A percentile compares a stretch with the other conserved stretches of the same genome.
phyloP scores from a whole-genome alignment of 768 basidiomycete species.

The Pulveroboletus sp. region DNA sequence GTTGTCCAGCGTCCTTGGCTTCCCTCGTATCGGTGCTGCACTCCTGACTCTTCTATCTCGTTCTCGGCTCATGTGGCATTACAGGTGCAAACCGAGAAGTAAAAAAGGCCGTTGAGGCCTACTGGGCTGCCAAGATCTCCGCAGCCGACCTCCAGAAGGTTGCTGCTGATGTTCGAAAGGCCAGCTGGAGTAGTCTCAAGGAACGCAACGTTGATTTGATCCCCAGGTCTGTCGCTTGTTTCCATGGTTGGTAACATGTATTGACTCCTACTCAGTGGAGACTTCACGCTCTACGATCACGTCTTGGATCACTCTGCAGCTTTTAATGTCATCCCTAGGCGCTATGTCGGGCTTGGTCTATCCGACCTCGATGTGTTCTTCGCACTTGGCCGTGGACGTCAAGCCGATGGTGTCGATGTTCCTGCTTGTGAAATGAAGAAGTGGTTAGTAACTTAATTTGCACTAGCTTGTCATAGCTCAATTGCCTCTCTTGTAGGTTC shows the following conservation, averaged over 20 bases:
- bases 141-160: conserved; percentile 84
- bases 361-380: conserved; percentile 94
- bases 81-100: conserved; percentile 90
- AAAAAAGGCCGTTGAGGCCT: conserved; percentile 97
- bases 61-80: conserved; percentile 1
- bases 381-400: conserved; percentile 98
- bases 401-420: conserved; percentile 91
- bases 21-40: conserved; percentile 71
- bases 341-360: conserved; percentile 82
- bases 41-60: background rate
- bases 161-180: conserved; percentile 83
- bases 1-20: conserved; percentile 81
- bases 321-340: conserved; percentile 95
- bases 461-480: background rate
- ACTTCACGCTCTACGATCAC: conserved; percentile 98
- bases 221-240: conserved; percentile 63
- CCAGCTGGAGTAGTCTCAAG: conserved; percentile 85
- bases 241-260: background rate
- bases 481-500: conserved; percentile 53
- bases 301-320: conserved; percentile 94
- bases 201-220: conserved; percentile 81
- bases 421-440: conserved; percentile 99
- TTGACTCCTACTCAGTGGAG: conserved; percentile 60
- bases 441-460: conserved; percentile 56
- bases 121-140: conserved; percentile 91